Evolutionary conservation across 2,329 filamentous ascomycete species (phyloP).

Genomic region (Myriosclerotinia curreyana): DNA sequence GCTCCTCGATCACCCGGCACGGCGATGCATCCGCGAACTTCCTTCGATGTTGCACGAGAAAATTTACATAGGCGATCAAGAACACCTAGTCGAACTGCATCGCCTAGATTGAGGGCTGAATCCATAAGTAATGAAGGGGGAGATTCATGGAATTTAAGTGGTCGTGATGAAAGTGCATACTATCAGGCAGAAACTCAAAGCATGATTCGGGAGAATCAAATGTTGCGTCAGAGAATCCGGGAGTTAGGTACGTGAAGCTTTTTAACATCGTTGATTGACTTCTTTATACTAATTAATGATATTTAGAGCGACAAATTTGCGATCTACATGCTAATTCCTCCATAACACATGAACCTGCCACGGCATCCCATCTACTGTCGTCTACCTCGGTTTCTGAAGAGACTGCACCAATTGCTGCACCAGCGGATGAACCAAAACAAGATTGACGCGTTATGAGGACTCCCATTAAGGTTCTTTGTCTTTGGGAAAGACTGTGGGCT

Average conservation of each 20-base stretch:
- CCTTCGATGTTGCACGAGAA: constrained; percentile 56
- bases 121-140: constrained; percentile 58
- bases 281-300: constrained; percentile 19
- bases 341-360: constrained; percentile 37
- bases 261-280: background rate
- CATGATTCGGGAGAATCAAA: constrained; percentile 75
- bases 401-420: constrained; percentile 12
- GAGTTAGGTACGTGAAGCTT: constrained; percentile 60
- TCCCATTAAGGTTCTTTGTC: background rate
- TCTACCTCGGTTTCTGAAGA: constrained; percentile 37
- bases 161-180: constrained; percentile 71
- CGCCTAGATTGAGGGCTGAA: constrained; percentile 55
- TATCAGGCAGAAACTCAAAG: constrained; percentile 81
- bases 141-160: constrained; percentile 58
- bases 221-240: constrained; percentile 71
- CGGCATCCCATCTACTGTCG: constrained; percentile 35
- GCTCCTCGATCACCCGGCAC: constrained; percentile 50
- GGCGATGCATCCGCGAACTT: constrained; percentile 49
- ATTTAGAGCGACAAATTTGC: constrained; percentile 35
- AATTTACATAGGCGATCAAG: constrained; percentile 55
- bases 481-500: constrained; percentile 8
- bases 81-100: constrained; percentile 55
- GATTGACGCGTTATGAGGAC: constrained; percentile 20
- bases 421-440: constrained; percentile 25
- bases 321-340: constrained; percentile 35